These are phyloP conservation scores for Amyloporia xantha DNA, from an alignment of 768 basidiomycete genomes.

Conservation along the genomic window DNA sequence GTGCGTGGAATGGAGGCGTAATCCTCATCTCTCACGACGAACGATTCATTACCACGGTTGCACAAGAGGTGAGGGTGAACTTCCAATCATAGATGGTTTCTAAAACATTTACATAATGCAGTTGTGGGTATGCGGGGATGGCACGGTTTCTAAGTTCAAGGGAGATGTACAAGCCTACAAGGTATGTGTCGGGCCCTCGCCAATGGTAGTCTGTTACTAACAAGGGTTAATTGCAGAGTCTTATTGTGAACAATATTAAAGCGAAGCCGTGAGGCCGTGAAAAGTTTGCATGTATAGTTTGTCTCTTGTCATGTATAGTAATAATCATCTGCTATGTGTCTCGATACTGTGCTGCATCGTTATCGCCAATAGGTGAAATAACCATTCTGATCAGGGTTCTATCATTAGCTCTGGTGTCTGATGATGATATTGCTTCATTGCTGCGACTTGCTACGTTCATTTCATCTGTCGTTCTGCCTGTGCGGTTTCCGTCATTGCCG, in stretches of 20 bases:
- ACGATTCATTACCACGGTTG: slow-evolving; percentile 86
- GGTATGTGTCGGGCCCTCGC: slow-evolving; percentile 41
- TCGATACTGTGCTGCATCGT: too few relatives aligned
- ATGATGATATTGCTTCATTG: too few relatives aligned
- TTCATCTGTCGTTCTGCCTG: too few relatives aligned
- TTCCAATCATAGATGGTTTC: not conserved
- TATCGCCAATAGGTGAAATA: too few relatives aligned
- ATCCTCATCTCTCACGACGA: slow-evolving; percentile 96
- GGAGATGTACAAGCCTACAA: slow-evolving; percentile 93
- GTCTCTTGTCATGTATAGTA: too few relatives aligned
- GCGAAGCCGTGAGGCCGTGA: slow-evolving; percentile 25
- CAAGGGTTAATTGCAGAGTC: slow-evolving; percentile 37
- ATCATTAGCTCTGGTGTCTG: too few relatives aligned
- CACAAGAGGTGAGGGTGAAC: slow-evolving; percentile 56
- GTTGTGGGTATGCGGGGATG: slow-evolving; percentile 93
- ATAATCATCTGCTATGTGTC: too few relatives aligned
- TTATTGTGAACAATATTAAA: slow-evolving; percentile 45
- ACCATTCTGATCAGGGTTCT: too few relatives aligned
- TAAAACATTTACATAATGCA: slow-evolving; percentile 24
- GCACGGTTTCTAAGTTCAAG: slow-evolving; percentile 72
- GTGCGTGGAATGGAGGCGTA: slow-evolving; percentile 83
- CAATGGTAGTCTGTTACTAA: too few relatives aligned
- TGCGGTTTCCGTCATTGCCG: too few relatives aligned
- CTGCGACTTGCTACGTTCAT: too few relatives aligned
- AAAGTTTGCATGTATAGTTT: too few relatives aligned